Evolutionary conservation across 192 early-diverging fungal species (phyloP).

Genomic region (Physocladia obscura): DNA sequence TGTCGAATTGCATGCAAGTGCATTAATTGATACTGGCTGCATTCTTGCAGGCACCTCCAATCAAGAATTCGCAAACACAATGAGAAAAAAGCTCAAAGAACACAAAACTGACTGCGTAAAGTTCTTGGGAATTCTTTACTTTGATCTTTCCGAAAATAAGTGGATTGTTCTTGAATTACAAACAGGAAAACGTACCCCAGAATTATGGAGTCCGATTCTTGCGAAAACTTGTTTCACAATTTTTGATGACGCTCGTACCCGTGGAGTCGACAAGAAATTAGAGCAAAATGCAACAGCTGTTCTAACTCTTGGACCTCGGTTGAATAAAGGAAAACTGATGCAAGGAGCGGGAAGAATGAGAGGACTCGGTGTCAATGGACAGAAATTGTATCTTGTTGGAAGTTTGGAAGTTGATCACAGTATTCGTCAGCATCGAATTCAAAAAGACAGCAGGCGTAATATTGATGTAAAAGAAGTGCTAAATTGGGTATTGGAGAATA

Average conservation of each 20-base stretch:
- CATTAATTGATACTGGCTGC: constrained; percentile 20
- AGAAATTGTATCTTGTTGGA: background rate
- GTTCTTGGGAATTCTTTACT: background rate
- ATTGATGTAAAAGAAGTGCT: background rate
- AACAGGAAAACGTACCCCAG: background rate
- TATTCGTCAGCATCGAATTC: too few relatives aligned
- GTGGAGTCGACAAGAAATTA: constrained; percentile 11
- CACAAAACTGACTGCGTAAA: background rate
- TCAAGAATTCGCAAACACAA: background rate
- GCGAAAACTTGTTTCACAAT: constrained; percentile 2
- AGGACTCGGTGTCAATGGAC: background rate
- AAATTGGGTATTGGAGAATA: background rate
- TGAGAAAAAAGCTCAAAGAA: background rate
- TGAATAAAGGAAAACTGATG: constrained; percentile 24
- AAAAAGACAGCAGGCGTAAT: too few relatives aligned
- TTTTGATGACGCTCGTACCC: constrained; percentile 11
- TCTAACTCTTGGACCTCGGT: background rate
- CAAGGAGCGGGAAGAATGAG: constrained; percentile 22
- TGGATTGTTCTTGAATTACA: background rate
- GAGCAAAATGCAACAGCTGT: background rate
- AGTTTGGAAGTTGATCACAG: background rate
- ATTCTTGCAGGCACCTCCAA: constrained; percentile 13
- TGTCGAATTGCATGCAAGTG: background rate
- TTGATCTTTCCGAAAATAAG: background rate
- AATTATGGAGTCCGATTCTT: background rate